Conservation (phyloP, 352 stramenopile genomes). For the Pythium vanterpoolii region DNA sequence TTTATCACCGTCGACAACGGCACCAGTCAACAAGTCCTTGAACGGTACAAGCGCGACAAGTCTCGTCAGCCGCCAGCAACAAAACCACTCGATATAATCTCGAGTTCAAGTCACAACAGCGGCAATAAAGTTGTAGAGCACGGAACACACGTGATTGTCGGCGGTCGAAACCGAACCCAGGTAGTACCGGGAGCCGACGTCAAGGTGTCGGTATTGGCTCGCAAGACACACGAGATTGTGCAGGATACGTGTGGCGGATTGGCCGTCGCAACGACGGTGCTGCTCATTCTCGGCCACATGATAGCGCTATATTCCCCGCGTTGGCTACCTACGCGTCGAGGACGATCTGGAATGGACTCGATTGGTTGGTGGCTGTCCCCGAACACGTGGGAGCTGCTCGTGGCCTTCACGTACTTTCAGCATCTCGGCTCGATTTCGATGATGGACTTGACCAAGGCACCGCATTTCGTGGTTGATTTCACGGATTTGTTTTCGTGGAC, state of each 20-base stretch:
- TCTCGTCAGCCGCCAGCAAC: constrained; percentile 1
- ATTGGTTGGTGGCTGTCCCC: constrained; percentile 54
- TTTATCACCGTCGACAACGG: constrained; percentile 22
- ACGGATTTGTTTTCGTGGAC: constrained; percentile 74
- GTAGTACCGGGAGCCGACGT: constrained; percentile 56
- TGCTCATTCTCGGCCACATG: constrained; percentile 61
- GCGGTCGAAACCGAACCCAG: constrained; percentile 47
- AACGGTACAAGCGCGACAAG: constrained; percentile 24
- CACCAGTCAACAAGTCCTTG: constrained; percentile 11
- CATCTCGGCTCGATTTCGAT: constrained; percentile 70
- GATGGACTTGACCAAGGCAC: constrained; percentile 69
- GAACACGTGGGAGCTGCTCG: constrained; percentile 67
- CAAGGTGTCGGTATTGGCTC: constrained; percentile 37
- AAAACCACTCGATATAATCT: neutral
- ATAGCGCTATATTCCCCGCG: constrained; percentile 40
- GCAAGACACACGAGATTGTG: constrained; percentile 46
- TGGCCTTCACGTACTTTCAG: constrained; percentile 64
- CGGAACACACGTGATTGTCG: constrained; percentile 23
- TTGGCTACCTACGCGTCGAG: constrained; percentile 34
- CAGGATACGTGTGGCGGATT: constrained; percentile 49
- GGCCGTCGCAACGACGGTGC: constrained; percentile 34
- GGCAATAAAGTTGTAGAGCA: neutral
- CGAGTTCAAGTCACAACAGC: neutral
- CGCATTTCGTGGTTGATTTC: constrained; percentile 71
- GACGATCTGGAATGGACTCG: neutral